Evolutionary conservation across 768 basidiomycete genomes (phyloP).

Genomic region (Macrolepiota dolichaula): DNA sequence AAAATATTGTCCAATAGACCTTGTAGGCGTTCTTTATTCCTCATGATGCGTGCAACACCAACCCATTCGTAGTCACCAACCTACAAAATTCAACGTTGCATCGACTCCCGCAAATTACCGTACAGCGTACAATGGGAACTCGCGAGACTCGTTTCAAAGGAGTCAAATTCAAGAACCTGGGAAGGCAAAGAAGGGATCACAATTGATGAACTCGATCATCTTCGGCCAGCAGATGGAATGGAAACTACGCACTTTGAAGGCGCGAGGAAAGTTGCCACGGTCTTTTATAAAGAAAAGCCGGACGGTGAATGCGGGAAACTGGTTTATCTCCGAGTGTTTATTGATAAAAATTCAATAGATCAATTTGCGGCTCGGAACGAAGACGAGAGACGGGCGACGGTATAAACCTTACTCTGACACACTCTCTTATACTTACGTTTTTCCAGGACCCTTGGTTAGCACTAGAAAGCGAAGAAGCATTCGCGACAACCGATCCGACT

Average conservation of each 20-base stretch:
- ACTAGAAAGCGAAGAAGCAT: slow-evolving; percentile 56
- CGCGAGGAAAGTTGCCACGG: background rate
- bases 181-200: slow-evolving; percentile 28
- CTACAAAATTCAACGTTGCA: slow-evolving; percentile 16
- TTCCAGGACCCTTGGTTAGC: slow-evolving; percentile 60
- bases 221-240: background rate
- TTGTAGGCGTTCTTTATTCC: background rate
- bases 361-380: slow-evolving; percentile 6
- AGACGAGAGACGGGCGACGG: slow-evolving; percentile 24
- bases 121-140: slow-evolving; percentile 56
- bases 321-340: background rate
- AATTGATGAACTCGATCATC: slow-evolving; percentile 21
- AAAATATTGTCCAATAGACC: background rate
- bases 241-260: background rate
- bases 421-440: background rate
- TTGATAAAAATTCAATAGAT: background rate
- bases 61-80: slow-evolving; percentile 18
- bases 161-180: slow-evolving; percentile 20
- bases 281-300: background rate
- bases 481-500: slow-evolving; percentile 27
- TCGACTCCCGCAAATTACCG: slow-evolving; percentile 29
- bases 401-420: slow-evolving; percentile 2
- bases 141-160: slow-evolving; percentile 34
- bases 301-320: background rate
- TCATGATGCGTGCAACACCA: background rate